Evolutionary conservation across 2,329 filamentous ascomycete genomes (phyloP), one percentile per base, ranked within the genome.

Genomic region (Fusarium acutatum): DNA sequence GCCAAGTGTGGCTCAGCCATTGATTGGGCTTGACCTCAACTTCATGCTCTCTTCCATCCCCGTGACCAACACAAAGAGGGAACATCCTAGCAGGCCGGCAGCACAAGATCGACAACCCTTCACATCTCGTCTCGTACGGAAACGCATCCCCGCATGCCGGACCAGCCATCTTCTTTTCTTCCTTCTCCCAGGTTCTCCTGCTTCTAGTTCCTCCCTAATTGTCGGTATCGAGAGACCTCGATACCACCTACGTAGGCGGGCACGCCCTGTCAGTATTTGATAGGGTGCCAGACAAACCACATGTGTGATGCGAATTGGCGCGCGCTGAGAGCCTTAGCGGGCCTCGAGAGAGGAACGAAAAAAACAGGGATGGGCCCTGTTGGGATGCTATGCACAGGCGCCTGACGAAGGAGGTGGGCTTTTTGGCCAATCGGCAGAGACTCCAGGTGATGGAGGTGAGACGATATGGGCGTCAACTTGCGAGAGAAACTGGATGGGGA

Each of bases 231-330:
- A 24, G 49, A 28, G 2, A 17, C 38, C 12, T n/a, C 30, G 22
- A 50, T 52, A 26, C 49, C 18, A 52, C 49, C 30, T 47, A 62
- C 52, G 65, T 66, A 64, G 43, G 43, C 34, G 40, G 28, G 34
- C 44, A 49, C 67, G 74, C 75, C 75, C 61, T 70, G 67, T 74
- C 67, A 12, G 34, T 35, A 50, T 58, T 77, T 79, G 78, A 79
- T 78, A 78, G 77, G 77, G 60, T 63, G 50, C 44, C 37, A 60
- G 60, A 49, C 57, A 57, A 54, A 78, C 75, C 76, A 79, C 77
- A 79, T 78, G 75, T 77, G 75, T 69, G 73, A 66, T 64, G 73
- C 53, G 57, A 64, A 64, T 69, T 64, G 66, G 65, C 64, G 64
- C 63, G 66, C 64, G 54, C 66, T 59, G 63, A 22, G 24, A 56